Base-by-base conservation (phyloP, 139 green algal genomes). In the Ettlia oleoabundans region DNA sequence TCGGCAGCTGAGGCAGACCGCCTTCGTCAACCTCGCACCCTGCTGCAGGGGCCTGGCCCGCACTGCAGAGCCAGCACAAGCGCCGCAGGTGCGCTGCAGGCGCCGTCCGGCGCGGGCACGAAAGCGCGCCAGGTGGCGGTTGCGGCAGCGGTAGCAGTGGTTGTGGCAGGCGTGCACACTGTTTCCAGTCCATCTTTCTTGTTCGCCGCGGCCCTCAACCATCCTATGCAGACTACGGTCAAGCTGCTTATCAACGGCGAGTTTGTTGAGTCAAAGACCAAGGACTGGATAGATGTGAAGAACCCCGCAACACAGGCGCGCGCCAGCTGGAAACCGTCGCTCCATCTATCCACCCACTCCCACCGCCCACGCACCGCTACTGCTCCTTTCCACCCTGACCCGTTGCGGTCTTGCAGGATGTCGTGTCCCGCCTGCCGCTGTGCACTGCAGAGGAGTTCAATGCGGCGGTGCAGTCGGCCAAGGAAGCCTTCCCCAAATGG, bases 401-500 rank as follows among this genome's bases (percentile, higher is more conserved):
- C 10, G 98, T 71, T 19, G 19, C 71, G 38, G 18, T 37, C 3
- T 15, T 94, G 24, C 94, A 98, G 66, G 90, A 98, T 13, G 91
- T 98, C 1, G 82, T 98, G 3, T 91, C 91, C 0, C 88, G 85
- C 1, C 76, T 98, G 38, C 96, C 96, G 0, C 58, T 93, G 15
- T 91, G 88, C 3, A 98, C 96, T 2, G 28, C 64, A 8, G 71
- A 61, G 6, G 96, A 99, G 86, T 98, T 99, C 66, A 80, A 97
- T 15, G 90, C 86, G 10, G 96, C 96, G 24, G 97, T 99, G 38
- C 52, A 84, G 24, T 86, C 92, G 28, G 92, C 92, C 32, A 93
- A 93, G 68, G 88, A 84, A 7, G 97, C 96, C 0, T 98, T 98
- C 77, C 89, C 90, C 0, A 84, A 73, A 2, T 99, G 96, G 96